phyloP scores from a whole-genome alignment of 192 early-diverging fungal species.

The Cladochytrium replicatum region DNA sequence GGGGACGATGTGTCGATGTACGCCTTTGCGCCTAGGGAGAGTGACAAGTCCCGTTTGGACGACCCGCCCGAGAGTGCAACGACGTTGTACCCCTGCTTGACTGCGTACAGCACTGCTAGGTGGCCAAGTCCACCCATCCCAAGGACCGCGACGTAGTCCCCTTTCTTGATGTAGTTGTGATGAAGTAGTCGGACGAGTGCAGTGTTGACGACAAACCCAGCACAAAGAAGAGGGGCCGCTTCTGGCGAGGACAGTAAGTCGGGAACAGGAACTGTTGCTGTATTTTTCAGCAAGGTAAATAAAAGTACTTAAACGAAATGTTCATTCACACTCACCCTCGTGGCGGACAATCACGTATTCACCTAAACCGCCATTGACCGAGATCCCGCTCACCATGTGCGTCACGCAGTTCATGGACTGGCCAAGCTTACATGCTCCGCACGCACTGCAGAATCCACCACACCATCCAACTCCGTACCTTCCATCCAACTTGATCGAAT shows the following conservation, averaged over 20 bases:
- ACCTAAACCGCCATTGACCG: constrained; percentile 48
- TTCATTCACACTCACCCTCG: no score
- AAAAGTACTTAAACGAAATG: no score
- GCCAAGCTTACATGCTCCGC: constrained; percentile 37
- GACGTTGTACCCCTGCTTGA: no score
- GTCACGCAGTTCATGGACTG: constrained; percentile 41
- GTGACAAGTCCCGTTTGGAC: no score
- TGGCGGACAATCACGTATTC: constrained; percentile 48
- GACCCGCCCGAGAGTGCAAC: no score
- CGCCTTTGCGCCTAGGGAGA: no score
- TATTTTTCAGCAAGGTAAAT: no score
- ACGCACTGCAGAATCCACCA: constrained; percentile 47
- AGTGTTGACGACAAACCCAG: constrained; percentile 65
- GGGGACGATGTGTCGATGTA: no score
- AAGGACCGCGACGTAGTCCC: constrained; percentile 57
- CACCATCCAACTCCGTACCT: constrained; percentile 59
- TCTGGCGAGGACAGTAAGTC: constrained; percentile 43
- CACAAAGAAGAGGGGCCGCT: constrained; percentile 71
- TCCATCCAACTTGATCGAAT: constrained; percentile 48
- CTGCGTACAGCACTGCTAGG: no score
- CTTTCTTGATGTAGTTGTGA: constrained; percentile 40
- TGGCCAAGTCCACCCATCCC: constrained; percentile 76
- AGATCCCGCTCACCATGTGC: constrained; percentile 36
- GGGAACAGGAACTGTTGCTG: constrained; percentile 48
- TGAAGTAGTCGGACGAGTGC: constrained; percentile 57